phyloP scores from a whole-genome alignment of 23 red algal genomes.

The Gracilaria domingensis region DNA sequence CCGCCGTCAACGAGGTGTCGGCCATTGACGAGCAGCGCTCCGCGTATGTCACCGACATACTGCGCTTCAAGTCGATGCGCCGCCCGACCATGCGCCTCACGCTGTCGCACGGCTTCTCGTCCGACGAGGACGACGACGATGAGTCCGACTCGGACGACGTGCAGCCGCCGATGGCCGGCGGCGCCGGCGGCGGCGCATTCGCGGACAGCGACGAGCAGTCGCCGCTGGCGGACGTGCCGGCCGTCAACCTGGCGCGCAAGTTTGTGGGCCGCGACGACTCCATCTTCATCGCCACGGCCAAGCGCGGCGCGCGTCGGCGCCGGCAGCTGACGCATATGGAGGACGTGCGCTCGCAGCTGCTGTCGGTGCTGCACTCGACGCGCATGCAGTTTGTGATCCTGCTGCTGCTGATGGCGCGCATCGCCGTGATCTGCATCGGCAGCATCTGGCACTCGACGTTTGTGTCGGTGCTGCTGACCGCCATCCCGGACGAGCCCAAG shows the following conservation, averaged over 20 bases:
- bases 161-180: too few species aligned
- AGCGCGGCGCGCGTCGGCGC: neutral
- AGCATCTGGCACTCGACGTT: slow-evolving; percentile 28
- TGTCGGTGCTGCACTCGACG: slow-evolving; percentile 42
- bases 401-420: slow-evolving; percentile 40
- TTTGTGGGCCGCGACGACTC: neutral
- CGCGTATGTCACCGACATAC: slow-evolving; percentile 9
- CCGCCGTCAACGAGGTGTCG: neutral
- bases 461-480: neutral
- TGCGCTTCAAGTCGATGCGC: neutral
- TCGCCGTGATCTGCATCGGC: slow-evolving; percentile 19
- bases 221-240: neutral
- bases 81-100: neutral
- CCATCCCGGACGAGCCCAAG: neutral
- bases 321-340: neutral
- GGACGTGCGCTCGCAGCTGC: slow-evolving; percentile 32
- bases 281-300: neutral
- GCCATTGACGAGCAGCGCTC: slow-evolving; percentile 16
- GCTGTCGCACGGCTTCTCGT: neutral
- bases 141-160: neutral
- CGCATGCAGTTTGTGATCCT: slow-evolving; percentile 50
- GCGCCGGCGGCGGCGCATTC: too few species aligned
- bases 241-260: neutral
- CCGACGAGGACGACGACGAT: neutral
- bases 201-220: neutral